Evolutionary conservation across 805 yeast genomes (phyloP).

Genomic region (Kurtzmaniella fragi): DNA sequence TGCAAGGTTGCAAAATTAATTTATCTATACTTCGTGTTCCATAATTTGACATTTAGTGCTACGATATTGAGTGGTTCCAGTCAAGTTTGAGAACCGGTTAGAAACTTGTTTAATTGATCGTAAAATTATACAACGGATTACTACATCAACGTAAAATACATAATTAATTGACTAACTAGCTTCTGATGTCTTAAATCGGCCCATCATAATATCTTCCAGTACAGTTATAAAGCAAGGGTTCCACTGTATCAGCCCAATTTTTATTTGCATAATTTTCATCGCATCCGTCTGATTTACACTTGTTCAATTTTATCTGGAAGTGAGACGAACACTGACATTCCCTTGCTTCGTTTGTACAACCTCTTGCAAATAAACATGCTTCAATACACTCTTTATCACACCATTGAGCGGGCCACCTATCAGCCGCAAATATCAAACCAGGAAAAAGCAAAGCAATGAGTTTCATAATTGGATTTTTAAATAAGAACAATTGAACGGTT

Average conservation of each 20-base stretch:
- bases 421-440: constrained; percentile 4
- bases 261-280: constrained; percentile 7
- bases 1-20: no score
- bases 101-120: no score
- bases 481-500: no score
- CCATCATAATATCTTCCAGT: constrained; percentile 5
- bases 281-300: constrained; percentile 6
- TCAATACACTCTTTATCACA: constrained; percentile 14
- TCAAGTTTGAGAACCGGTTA: no score
- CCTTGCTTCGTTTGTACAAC: constrained; percentile 5
- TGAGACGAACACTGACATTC: constrained; percentile 6
- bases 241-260: constrained; percentile 5
- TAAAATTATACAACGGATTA: no score
- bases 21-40: no score
- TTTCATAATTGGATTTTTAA: neutral
- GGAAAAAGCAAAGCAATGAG: neutral
- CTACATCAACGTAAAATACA: no score
- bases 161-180: no score
- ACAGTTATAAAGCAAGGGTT: constrained; percentile 4
- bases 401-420: constrained; percentile 12
- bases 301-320: constrained; percentile 5
- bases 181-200: neutral
- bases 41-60: no score
- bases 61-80: no score
- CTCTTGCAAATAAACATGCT: constrained; percentile 10